Conservation (phyloP, 495 filamentous ascomycete species). For the Podospora pseudocomata region DNA sequence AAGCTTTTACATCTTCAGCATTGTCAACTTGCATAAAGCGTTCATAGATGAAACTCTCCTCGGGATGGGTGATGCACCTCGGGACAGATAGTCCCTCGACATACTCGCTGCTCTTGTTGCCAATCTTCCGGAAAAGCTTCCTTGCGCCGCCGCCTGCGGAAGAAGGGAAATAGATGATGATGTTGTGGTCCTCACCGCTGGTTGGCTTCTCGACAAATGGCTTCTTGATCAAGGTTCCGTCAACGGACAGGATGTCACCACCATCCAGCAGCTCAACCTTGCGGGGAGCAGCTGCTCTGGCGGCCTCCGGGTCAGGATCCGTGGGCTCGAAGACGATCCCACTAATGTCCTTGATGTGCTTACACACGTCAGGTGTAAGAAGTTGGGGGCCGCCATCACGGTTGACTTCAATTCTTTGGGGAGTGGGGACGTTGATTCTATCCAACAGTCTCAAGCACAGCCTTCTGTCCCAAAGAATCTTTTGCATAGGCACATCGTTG, state of each 20-base stretch:
- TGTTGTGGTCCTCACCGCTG: conserved; percentile 98
- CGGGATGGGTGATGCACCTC: conserved; percentile 70
- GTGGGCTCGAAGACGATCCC: conserved; percentile 74
- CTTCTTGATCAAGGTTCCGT: conserved; percentile 76
- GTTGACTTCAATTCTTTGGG: conserved; percentile 86
- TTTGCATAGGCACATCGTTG: conserved; percentile 97
- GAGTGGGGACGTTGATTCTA: conserved; percentile 81
- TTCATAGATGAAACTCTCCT: conserved; percentile 89
- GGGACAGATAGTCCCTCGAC: conserved; percentile 72
- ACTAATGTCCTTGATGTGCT: conserved; percentile 72
- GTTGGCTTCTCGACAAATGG: conserved; percentile 98
- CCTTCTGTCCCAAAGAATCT: conserved; percentile 92
- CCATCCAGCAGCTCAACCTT: conserved; percentile 81
- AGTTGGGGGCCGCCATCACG: conserved; percentile 86
- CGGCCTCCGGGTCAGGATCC: conserved; percentile 53
- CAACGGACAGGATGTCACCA: conserved; percentile 81
- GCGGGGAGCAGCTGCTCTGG: conserved; percentile 57
- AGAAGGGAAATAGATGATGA: conserved; percentile 92
- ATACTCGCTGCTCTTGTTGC: conserved; percentile 96
- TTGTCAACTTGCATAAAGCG: conserved; percentile 95
- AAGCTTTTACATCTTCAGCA: conserved; percentile 96
- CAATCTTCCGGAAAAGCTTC: conserved; percentile 91
- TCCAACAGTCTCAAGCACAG: conserved; percentile 85
- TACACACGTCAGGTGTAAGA: conserved; percentile 68
- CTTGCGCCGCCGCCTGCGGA: conserved; percentile 82